A percentile compares a stretch with the other conserved stretches of the same genome.
These are phyloP conservation scores for Guadua angustifolia DNA, from an alignment of 176 grass and related monocot genomes.

Conservation along the genomic window DNA sequence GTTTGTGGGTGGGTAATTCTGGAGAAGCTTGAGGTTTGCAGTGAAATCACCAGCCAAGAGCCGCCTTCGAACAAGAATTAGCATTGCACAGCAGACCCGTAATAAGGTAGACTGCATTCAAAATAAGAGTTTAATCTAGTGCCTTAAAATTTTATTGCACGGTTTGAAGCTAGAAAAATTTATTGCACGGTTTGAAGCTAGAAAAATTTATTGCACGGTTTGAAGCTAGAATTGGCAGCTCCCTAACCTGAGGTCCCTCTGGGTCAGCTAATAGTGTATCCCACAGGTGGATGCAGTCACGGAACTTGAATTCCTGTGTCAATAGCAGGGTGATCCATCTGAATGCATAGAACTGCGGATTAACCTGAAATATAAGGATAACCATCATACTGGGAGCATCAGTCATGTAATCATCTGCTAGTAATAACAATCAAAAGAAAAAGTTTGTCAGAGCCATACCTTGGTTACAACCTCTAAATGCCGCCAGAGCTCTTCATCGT, in stretches of 20 bases:
- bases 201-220: background rate
- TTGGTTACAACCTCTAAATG: constrained; percentile 93
- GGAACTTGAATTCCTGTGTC: constrained; percentile 92
- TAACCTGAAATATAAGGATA: constrained; percentile 62
- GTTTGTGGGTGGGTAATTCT: constrained; percentile 87
- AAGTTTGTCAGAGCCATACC: constrained; percentile 51
- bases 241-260: constrained; percentile 72
- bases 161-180: too few relatives aligned
- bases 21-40: constrained; percentile 96
- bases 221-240: background rate
- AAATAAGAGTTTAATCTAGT: constrained; percentile 2
- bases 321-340: constrained; percentile 96
- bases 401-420: constrained; percentile 1
- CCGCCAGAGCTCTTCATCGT: constrained; percentile 98
- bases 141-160: too few relatives aligned
- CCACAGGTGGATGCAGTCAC: constrained; percentile 80
- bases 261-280: constrained; percentile 84
- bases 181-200: too few relatives aligned
- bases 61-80: constrained; percentile 88
- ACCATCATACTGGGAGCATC: constrained; percentile 1
- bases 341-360: constrained; percentile 96
- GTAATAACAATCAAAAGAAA: constrained; percentile 9
- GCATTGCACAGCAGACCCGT: constrained; percentile 90
- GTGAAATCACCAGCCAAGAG: constrained; percentile 97
- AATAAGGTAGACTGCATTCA: constrained; percentile 71